Base-by-base conservation (phyloP, 306 rosid genomes). In the Pyrus bretschneideri region DNA sequence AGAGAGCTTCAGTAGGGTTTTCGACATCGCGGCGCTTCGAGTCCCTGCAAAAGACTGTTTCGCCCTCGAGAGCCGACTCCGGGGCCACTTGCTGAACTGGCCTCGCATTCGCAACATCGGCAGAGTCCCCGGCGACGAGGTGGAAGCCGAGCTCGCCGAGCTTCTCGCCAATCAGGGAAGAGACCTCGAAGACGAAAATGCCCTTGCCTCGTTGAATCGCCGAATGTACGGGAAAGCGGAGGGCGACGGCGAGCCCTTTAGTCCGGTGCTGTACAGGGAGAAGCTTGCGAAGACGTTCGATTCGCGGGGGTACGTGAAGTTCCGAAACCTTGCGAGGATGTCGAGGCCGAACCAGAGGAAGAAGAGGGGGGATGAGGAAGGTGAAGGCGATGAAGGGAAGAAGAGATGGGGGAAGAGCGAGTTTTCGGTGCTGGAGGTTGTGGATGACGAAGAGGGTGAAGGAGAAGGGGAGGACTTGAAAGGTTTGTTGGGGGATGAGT, bases 41-140 rank as follows among this genome's bases (percentile, higher is more conserved):
- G 93, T 90, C 70, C 96, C 97, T 45, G 79, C 97, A 49, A 66
- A 83, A 58, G 84, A 89, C 58, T 92, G 99, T 83, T 85, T 80
- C 79, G 74, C 88, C 63, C 89, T 95, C 42, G 99, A 95, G 81
- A 70, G 51, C 73, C 90, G 90, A 63, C 89, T 92, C 81, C 93
- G 99, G 0, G 97, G 99, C 23, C 99, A 95, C 83, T 91, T 92
- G 67, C 83, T 95, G 80, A 95, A 95, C 76, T 95, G 99, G 99
- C 96, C 99, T 15, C 96, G 99, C 38, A 42, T 95, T 54, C 93
- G 91, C 81, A 95, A 95, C 90, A 78, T 95, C 27, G 97, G 88
- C 38, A 87, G 97, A 64, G 97, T 92, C 67, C 89, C 96, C 42
- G 97, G 96, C 6, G 99, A 95, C 21, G 98, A 90, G 31, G 31